Evolutionary conservation across 345 rosid species (phyloP), one percentile per base, ranked within the genome.

Genomic region (Citrus unshiu): DNA sequence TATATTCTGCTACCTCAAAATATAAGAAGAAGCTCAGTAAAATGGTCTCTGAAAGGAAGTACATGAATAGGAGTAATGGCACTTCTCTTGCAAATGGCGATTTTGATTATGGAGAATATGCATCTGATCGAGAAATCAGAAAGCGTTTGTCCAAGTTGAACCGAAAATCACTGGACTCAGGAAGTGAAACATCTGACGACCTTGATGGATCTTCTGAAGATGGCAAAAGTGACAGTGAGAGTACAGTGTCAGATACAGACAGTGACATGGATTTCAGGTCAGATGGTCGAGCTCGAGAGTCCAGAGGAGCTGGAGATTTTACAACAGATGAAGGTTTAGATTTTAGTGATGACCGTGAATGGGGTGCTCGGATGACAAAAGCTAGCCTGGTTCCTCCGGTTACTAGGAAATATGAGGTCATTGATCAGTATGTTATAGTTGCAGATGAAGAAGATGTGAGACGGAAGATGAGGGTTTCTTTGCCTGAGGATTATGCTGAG

Each of bases 311-410:
- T 80, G 87, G 90, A 82, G 91, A 82, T 86, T 81, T 84, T 77
- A 74, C 84, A 74, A 87, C 82, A 19, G 95, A 91, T 56, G 97
- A 91, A 72, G 80, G 87, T 74, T 83, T 87, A 58, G 94, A 91
- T 84, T 82, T 89, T 75, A 77, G 79, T 18, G 99, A 93, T 80
- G 99, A 97, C 72, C 98, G 99, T 72, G 99, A 97, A 85, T 97
- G 99, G 99, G 99, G 99, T 85, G 98, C 98, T 54, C 99, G 99
- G 75, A 97, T 97, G 99, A 97, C 99, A 68, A 93, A 94, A 84
- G 97, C 89, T 56, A 88, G 99, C 84, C 88, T 97, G 79, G 99
- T 97, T 84, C 99, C 99, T 84, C 99, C 99, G 64, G 97, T 97
- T 71, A 97, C 99, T 14, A 90, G 99, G 87, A 94, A 94, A 84